A percentile compares a stretch with the other conserved stretches of the same genome.
Conservation (phyloP, 495 filamentous ascomycete species). For the Talaromyces adpressus region DNA sequence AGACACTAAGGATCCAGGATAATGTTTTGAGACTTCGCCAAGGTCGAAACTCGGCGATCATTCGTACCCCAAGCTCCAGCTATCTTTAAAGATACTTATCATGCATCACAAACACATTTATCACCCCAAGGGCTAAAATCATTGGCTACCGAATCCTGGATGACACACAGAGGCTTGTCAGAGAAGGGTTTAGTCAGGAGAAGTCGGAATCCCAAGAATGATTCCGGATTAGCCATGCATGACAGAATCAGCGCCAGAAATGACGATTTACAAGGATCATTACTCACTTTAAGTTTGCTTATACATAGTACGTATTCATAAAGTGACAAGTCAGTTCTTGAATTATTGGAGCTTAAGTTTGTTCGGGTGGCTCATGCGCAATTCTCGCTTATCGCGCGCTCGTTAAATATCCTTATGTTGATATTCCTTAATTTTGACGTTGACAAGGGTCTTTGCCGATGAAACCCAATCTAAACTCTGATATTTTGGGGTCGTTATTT, state of each 20-base stretch:
- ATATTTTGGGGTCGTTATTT: neutral
- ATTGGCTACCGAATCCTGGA: neutral
- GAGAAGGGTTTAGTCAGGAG: neutral
- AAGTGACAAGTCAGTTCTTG: neutral
- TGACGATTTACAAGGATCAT: neutral
- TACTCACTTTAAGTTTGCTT: neutral
- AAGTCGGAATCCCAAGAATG: neutral
- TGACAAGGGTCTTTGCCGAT: neutral
- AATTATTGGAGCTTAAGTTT: neutral
- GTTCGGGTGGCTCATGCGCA: neutral
- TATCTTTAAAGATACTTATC: neutral
- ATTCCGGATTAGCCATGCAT: neutral
- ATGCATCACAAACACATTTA: neutral
- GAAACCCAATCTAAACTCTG: neutral
- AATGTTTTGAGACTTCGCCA: neutral
- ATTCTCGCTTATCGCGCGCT: neutral
- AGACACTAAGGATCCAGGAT: neutral
- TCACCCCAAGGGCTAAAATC: neutral
- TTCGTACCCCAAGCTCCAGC: neutral
- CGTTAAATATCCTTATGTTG: neutral
- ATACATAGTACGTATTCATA: too few species aligned
- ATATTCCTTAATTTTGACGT: neutral
- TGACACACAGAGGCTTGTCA: neutral
- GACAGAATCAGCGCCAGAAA: neutral
- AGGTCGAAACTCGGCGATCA: neutral